A percentile compares a stretch with the other conserved stretches of the same genome.
Conservation (phyloP, 139 green algal species). For the Coelastrella sp. region DNA sequence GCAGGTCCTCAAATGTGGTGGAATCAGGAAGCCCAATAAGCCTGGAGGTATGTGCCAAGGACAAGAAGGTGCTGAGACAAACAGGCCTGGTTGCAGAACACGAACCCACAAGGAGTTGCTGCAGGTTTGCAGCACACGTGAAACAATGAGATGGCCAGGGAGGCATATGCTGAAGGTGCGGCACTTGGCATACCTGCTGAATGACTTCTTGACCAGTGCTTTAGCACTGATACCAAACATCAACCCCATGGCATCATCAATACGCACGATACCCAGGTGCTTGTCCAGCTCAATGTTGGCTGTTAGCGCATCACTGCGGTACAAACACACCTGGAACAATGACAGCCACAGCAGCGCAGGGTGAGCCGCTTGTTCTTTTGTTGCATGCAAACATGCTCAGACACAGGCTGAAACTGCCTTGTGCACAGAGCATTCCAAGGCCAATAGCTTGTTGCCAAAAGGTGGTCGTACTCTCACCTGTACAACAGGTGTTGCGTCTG, state of each 20-base stretch:
- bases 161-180: not conserved
- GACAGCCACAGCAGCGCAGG: not conserved
- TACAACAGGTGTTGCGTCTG: not conserved
- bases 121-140: not conserved
- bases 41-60: not conserved
- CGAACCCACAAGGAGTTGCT: not conserved
- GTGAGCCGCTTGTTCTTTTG: no score
- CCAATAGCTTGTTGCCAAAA: not conserved
- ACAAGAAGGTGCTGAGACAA: not conserved
- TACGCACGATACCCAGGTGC: not conserved
- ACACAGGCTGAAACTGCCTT: no score
- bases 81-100: not conserved
- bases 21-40: not conserved
- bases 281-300: slow-evolving; percentile 30
- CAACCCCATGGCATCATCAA: slow-evolving; percentile 8
- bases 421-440: no score
- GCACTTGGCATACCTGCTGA: not conserved
- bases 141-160: not conserved
- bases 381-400: no score
- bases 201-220: slow-evolving; percentile 1
- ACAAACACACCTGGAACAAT: slow-evolving; percentile 26
- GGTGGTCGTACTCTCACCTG: not conserved
- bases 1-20: slow-evolving; percentile 5
- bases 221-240: slow-evolving; percentile 34
- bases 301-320: slow-evolving; percentile 4